Percentiles rank a stretch among this genome's conserved stretches.
These are phyloP conservation scores for Tephrocybe sp. DNA, from an alignment of 768 basidiomycete species.

Conservation along the genomic window DNA sequence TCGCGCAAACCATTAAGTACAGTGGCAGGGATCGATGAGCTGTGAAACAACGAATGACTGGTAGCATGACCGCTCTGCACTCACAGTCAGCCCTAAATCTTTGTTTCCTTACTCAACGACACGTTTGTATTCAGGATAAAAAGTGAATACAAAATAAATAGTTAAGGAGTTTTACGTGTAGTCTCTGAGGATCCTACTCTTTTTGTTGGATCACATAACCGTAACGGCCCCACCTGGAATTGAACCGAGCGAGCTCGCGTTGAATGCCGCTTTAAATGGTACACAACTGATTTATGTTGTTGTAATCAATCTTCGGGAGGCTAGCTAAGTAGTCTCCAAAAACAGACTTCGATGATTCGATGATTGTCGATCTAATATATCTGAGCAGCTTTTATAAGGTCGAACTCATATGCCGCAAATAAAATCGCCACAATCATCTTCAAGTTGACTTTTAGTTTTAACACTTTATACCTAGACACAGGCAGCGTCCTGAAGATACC, in stretches of 20 bases:
- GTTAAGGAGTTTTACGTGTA: no score
- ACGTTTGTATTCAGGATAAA: conserved; percentile 24
- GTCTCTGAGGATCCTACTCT: no score
- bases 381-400: conserved; percentile 27
- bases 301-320: not conserved
- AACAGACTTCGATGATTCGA: no score
- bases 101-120: conserved; percentile 17
- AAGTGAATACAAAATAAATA: no score
- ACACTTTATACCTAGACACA: conserved; percentile 37
- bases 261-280: no score
- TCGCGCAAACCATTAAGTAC: no score
- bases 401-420: conserved; percentile 29
- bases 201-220: no score
- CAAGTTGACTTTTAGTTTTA: conserved; percentile 38
- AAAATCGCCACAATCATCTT: conserved; percentile 31
- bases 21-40: no score
- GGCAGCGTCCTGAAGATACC: conserved; percentile 23
- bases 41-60: no score
- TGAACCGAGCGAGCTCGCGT: conserved; percentile 1
- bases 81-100: no score
- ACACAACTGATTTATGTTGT: not conserved
- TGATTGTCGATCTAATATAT: no score
- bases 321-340: conserved; percentile 21
- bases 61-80: no score
- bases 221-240: conserved; percentile 22